A percentile compares a stretch with the other conserved stretches of the same genome.
Conservation (phyloP, 371 early-diverging fungal genomes). For the Apophysomyces trapeziformis region DNA sequence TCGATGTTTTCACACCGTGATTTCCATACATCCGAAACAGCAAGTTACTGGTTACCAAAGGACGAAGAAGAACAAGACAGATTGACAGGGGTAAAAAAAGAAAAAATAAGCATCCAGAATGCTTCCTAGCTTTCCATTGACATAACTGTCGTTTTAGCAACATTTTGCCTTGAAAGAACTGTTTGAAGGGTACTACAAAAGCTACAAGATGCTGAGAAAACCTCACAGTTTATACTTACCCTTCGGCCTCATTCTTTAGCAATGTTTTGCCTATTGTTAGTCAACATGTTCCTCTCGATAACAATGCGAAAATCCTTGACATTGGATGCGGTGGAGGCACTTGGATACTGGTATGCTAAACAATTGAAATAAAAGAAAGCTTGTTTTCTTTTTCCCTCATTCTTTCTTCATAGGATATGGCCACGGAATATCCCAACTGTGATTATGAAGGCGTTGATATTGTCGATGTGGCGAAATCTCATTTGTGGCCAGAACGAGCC, state of each 20-base stretch:
- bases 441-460: constrained; percentile 51
- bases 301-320: constrained; percentile 17
- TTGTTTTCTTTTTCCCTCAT: not conserved
- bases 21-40: constrained; percentile 10
- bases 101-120: not conserved
- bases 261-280: constrained; percentile 13
- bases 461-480: constrained; percentile 44
- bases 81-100: constrained; percentile 14
- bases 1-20: constrained; percentile 1
- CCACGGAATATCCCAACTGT: constrained; percentile 48
- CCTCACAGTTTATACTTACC: not conserved
- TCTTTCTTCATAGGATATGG: constrained; percentile 40
- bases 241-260: not conserved
- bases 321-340: constrained; percentile 35
- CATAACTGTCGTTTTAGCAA: constrained; percentile 8
- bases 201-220: not conserved
- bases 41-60: constrained; percentile 20
- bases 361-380: not conserved
- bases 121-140: not conserved
- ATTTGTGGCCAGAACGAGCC: constrained; percentile 37
- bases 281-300: constrained; percentile 16
- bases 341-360: constrained; percentile 31
- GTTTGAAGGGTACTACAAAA: constrained; percentile 4
- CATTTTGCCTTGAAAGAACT: constrained; percentile 20
- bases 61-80: constrained; percentile 20